Base-by-base conservation (phyloP, 805 yeast species). In the Cyberlindnera americana region DNA sequence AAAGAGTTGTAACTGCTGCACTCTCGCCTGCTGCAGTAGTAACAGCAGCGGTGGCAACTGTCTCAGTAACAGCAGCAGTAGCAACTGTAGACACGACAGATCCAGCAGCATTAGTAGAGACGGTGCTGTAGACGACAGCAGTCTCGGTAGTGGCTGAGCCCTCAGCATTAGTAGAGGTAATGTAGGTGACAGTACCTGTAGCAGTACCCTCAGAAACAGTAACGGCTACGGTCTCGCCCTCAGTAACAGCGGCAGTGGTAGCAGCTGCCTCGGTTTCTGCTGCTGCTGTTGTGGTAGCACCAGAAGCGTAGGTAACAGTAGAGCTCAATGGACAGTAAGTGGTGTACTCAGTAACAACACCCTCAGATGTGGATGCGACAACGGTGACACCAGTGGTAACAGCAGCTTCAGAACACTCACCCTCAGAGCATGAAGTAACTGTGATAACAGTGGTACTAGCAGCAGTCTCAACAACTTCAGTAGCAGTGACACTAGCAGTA, bases 361-460 rank as follows among this genome's bases (percentile, higher is more conserved):
- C 40, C 17, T 24, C 36, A 14, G 28, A 12, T 3, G 43, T 39
- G 17, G 38, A 19, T 2, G 49, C 39, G 6, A 40, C 47, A 35
- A 42, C 46, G 7, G 61, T 42, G 30, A 48, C 48, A 37, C 55
- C 59, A 21, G 60, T 53, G 22, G 59, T 53, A 25, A 47, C 43
- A 28, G 57, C 43, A 26, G 49, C 29, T 19, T 33, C 33, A 29
- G 47, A n/a, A 43, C 61, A 56, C 7, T 16, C 41, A 32, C 50
- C 29, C 16, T 41, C 37, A 14, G 47, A 31, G 37, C 56, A 52
- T 29, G 57, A 49, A 14, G 53, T 46, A 26, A 55, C 39, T 22
- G 59, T 54, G 28, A 46, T 37, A 16, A 44, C 39, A 12, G 23
- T 10, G 15, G 31, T 28, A 17, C 39, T 27, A 15, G 15, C 31